Evolutionary conservation across 352 stramenopile species (phyloP).

Genomic region (Phytopythium mirpurense): DNA sequence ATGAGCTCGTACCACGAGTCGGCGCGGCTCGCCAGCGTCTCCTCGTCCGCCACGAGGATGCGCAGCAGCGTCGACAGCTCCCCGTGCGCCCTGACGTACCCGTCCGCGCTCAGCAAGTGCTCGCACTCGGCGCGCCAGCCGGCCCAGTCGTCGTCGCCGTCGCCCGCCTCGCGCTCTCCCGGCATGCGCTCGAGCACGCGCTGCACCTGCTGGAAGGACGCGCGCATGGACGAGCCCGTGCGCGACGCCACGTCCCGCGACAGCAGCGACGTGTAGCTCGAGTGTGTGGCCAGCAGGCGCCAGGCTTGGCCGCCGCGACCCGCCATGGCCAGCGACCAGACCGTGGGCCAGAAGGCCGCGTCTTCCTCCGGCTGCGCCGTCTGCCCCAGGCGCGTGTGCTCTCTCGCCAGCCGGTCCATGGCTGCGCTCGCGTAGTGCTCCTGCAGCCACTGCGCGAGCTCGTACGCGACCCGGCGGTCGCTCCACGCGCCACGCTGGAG

Average conservation of each 20-base stretch:
- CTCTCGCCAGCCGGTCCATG: conserved; percentile 45
- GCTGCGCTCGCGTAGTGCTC: conserved; percentile 59
- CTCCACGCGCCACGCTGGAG: conserved; percentile 46
- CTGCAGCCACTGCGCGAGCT: conserved; percentile 67
- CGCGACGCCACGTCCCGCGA: conserved; percentile 31
- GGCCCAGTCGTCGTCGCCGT: conserved; percentile 37
- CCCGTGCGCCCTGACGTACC: conserved; percentile 35
- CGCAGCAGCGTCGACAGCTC: conserved; percentile 51
- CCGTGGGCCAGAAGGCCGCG: conserved; percentile 53
- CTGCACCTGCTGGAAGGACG: conserved; percentile 54
- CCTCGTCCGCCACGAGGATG: conserved; percentile 47
- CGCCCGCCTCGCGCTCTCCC: conserved; percentile 3
- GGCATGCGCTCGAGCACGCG: conserved; percentile 70
- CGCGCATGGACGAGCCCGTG: conserved; percentile 33
- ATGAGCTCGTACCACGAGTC: conserved; percentile 75
- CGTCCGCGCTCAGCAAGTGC: conserved; percentile 49
- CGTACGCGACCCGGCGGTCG: conserved; percentile 60
- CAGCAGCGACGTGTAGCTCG: conserved; percentile 46
- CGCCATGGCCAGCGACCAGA: conserved; percentile 49
- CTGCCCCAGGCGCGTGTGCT: conserved; percentile 28
- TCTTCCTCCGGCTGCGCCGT: conserved; percentile 34
- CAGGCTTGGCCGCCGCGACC: conserved; percentile 48
- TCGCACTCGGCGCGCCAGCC: conserved; percentile 63
- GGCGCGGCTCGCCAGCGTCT: conserved; percentile 33
- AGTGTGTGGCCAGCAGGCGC: conserved; percentile 55